Conservation (phyloP, 2,329 filamentous ascomycete genomes). For the Xylaria sp. region DNA sequence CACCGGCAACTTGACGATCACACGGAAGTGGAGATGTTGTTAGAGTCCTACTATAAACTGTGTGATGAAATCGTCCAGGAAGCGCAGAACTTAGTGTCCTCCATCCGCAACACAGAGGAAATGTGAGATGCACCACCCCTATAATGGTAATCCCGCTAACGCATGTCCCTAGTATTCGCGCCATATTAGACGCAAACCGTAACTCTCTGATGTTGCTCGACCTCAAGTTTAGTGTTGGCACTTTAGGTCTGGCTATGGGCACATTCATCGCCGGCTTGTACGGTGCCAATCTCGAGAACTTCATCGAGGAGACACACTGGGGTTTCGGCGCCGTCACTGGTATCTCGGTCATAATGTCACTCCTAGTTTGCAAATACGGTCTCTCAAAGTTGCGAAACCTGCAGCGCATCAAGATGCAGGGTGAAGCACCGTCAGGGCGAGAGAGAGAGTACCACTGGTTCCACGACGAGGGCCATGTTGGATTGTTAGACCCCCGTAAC, state of each 20-base stretch:
- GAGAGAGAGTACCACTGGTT: conserved; percentile 55
- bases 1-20: conserved; percentile 84
- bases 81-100: conserved; percentile 89
- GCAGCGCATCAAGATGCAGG: conserved; percentile 52
- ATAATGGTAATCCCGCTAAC: conserved; percentile 39
- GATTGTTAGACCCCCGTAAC: conserved; percentile 64
- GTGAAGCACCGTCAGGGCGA: conserved; percentile 37
- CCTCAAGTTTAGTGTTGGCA: conserved; percentile 95
- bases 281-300: conserved; percentile 99
- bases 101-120: conserved; percentile 97
- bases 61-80: conserved; percentile 98
- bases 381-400: conserved; percentile 80
- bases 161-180: conserved; percentile 76
- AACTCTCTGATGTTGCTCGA: conserved; percentile 98
- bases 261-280: conserved; percentile 99
- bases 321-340: conserved; percentile 83
- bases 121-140: conserved; percentile 70
- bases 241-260: conserved; percentile 91
- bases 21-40: conserved; percentile 94
- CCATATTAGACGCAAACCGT: conserved; percentile 96
- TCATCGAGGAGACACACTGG: conserved; percentile 91
- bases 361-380: conserved; percentile 84
- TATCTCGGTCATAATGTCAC: conserved; percentile 76
- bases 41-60: conserved; percentile 98
- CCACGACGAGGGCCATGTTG: conserved; percentile 62